Evolutionary conservation across 2,329 filamentous ascomycete genomes (phyloP), one percentile per base, ranked within the genome.

Genomic region (Ceratocystis alfenasii): DNA sequence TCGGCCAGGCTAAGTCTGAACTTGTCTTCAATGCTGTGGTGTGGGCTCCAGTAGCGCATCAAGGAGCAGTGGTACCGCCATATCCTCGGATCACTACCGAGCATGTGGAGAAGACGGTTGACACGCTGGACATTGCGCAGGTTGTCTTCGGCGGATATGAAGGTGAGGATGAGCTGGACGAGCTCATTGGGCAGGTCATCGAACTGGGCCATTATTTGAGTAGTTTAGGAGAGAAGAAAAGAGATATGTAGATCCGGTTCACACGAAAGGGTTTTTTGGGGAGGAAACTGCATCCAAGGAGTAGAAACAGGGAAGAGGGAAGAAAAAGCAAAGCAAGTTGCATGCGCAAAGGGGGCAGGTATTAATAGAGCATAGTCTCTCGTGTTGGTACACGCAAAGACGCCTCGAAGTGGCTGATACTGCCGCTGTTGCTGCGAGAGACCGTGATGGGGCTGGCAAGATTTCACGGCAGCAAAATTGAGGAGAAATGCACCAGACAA

Each of bases 111-210:
- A 67, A 84, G 83, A 70, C 78, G 83, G 25, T 83, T 89, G 10
- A 87, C 79, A 30, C 75, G 73, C 68, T 83, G 78, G 46, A 86
- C 71, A 66, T 71, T 74, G 15, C 70, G 64, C 48, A 85, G 74
- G 62, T 79, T 79, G 68, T 86, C 80, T 66, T 79, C 78, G 70
- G 81, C 87, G 72, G 75, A 83, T 72, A 76, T 74, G 72, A 85
- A 85, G 69, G 81, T 79, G 70, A 96, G 80, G 70, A 97, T 88
- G 64, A 86, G 82, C 73, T 90, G 85, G 71, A 97, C 80, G 69
- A 97, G 83, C 78, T 99, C 94, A 75, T 93, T 88, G 50, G 92
- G 92, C 45, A 94, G 78, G 50, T 65, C 48, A 15, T 36, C n/a
- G 30, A 62, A 62, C 30, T 53, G 22, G 22, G 67, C 44, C 53